Evolutionary conservation across 2,329 filamentous ascomycete genomes (phyloP).

Genomic region (Ampelomyces quisqualis): DNA sequence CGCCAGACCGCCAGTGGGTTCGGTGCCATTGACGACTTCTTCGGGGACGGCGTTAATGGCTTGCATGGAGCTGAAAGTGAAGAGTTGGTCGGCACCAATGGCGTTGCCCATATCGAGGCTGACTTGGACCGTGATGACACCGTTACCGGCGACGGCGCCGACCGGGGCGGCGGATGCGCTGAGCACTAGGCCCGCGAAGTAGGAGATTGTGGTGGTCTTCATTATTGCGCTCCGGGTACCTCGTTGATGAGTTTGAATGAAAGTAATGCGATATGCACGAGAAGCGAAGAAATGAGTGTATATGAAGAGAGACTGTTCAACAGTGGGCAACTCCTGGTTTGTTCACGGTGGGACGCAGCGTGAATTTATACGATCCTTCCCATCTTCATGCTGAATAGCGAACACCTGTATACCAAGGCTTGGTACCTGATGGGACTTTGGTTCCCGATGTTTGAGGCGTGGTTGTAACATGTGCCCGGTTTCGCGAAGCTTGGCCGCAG

Average conservation of each 20-base stretch:
- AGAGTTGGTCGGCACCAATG: constrained; percentile 19
- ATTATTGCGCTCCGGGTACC: constrained; percentile 22
- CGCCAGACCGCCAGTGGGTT: constrained; percentile 46
- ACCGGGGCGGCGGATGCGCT: constrained; percentile 16
- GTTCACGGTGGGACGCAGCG: background rate
- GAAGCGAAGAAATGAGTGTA: constrained; percentile 14
- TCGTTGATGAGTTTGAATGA: background rate
- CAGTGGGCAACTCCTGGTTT: constrained; percentile 19
- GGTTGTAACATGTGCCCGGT: constrained; percentile 15
- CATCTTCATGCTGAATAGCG: constrained; percentile 1
- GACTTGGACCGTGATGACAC: constrained; percentile 17
- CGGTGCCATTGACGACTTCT: constrained; percentile 53
- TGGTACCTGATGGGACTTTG: constrained; percentile 16
- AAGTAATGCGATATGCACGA: constrained; percentile 12
- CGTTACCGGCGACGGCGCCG: constrained; percentile 12
- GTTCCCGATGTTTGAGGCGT: constrained; percentile 20
- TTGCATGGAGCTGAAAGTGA: constrained; percentile 54
- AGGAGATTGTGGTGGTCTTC: constrained; percentile 15
- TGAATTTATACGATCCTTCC: constrained; percentile 5
- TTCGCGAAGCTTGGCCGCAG: constrained; percentile 17
- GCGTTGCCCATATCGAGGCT: constrained; percentile 21
- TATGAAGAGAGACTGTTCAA: constrained; percentile 28
- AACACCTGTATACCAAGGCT: constrained; percentile 22
- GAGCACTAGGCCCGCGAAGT: constrained; percentile 14
- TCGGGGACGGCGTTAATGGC: constrained; percentile 51